phyloP scores from a whole-genome alignment of 805 yeast species.

The Brettanomyces sp. region DNA sequence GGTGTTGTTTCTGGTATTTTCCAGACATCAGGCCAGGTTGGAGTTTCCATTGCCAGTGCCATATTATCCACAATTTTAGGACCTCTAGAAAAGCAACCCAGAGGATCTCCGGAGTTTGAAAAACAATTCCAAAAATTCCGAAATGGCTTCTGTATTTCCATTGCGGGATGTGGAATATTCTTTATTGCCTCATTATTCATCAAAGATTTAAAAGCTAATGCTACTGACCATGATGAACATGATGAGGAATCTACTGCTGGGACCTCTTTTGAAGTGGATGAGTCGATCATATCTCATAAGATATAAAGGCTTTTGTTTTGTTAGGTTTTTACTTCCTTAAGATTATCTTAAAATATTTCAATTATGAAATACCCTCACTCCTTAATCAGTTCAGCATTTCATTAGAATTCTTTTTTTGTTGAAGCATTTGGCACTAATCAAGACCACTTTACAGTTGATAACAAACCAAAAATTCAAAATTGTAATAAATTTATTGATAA shows the following conservation, averaged over 20 bases:
- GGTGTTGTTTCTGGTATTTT: slow-evolving; percentile 12
- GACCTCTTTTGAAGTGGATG: neutral
- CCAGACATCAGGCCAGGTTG: slow-evolving; percentile 9
- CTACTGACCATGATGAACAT: neutral
- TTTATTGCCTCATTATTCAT: neutral
- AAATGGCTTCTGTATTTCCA: slow-evolving; percentile 1
- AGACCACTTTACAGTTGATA: no score
- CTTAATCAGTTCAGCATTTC: no score
- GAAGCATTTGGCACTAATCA: no score
- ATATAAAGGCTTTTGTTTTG: neutral
- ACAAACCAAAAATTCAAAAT: no score
- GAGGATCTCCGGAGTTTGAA: neutral
- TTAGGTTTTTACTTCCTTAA: neutral
- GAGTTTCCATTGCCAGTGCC: slow-evolving; percentile 11
- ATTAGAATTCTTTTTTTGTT: no score
- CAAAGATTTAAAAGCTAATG: neutral
- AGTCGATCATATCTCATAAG: neutral
- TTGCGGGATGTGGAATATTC: neutral
- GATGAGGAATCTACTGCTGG: neutral
- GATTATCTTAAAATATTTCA: neutral
- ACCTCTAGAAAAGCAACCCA: neutral
- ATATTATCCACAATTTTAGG: slow-evolving; percentile 11
- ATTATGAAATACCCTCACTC: no score
- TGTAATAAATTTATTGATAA: no score
- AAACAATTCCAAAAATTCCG: slow-evolving; percentile 4